Conservation (phyloP, 176 grass and related monocot species). For the Lolium multiflorum region DNA sequence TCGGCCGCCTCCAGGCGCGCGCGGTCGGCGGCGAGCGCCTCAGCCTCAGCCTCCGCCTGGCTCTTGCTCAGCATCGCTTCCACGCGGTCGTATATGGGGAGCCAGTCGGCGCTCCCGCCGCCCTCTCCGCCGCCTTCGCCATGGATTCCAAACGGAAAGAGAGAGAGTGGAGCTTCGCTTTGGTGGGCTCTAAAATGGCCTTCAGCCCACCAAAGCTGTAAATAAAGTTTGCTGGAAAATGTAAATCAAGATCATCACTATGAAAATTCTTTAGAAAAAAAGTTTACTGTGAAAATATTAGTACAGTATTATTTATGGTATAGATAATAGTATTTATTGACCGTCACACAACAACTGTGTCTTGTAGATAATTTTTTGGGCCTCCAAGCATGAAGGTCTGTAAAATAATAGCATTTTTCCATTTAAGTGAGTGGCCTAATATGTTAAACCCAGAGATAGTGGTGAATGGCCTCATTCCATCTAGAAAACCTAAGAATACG, state of each 20-base stretch:
- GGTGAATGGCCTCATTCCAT: too few species aligned
- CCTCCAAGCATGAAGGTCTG: too few species aligned
- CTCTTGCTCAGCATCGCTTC: neutral
- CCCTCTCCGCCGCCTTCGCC: neutral
- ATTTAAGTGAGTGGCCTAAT: too few species aligned
- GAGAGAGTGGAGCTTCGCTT: neutral
- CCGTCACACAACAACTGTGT: too few species aligned
- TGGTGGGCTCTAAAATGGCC: neutral
- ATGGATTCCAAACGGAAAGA: conserved; percentile 5
- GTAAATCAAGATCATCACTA: neutral
- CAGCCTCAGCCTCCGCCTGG: neutral
- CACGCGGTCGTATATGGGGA: conserved; percentile 30
- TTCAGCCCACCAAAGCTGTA: neutral
- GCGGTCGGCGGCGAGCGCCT: conserved; percentile 37
- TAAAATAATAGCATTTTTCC: too few species aligned
- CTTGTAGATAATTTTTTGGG: too few species aligned
- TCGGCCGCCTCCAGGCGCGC: conserved; percentile 31
- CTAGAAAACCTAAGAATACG: too few species aligned
- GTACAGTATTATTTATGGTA: too few species aligned
- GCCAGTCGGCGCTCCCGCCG: conserved; percentile 29
- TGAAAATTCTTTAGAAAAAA: neutral
- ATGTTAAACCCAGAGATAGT: too few species aligned
- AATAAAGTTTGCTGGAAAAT: neutral
- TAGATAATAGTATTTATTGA: too few species aligned
- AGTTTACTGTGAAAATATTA: neutral